Base-by-base conservation (phyloP, 495 filamentous ascomycete genomes). In the Rhypophila decipiens region DNA sequence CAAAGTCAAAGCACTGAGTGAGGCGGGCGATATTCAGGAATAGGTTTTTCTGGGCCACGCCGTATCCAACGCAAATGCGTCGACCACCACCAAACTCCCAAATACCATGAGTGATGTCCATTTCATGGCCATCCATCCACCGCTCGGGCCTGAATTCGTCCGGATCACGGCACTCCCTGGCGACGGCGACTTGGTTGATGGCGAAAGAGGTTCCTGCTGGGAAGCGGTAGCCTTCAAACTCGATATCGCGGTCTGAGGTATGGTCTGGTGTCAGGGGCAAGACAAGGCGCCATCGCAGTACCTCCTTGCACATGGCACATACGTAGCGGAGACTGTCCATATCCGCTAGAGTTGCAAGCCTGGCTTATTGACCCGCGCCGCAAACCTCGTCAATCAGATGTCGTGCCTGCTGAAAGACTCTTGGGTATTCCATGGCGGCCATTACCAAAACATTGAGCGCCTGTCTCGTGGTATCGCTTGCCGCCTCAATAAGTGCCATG, bases 241-340 rank as follows among this genome's bases (percentile, higher is more conserved):
- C 59, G 52, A 78, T 59, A 39, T 78, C 71, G 31, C 67, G 50
- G 2, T 62, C 72, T 8, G 69, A 47, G 1, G 60, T 53, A 24
- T 63, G 56, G 5, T 56, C 58, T 5, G 60, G 59, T 15, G 48
- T 40, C n/a, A 58, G 17, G n/a, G 51, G 37, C 15, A 70, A 56
- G 18, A 56, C 65, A 15, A 78, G 76, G 17, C 73, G 54, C 79
- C 79, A 83, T 29, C 78, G 64, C 15, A 81, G 60, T 12, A 69
- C 70, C 56, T 83, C 79, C 51, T 78, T 81, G 39, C 72, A 63
- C 24, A 79, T 58, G 4, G 71, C 71, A 29, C 42, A 57, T 37
- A 63, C 67, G 47, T 80, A 82, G 59, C 12, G 58, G 44, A 72
- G 56, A 57, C 80, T 76, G n/a, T 58, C 60, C 59, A 77, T 68